Percentiles rank a stretch among this genome's conserved stretches.
phyloP scores from a whole-genome alignment of 148 eudicot genomes.

The Rhododendron mucronatum region DNA sequence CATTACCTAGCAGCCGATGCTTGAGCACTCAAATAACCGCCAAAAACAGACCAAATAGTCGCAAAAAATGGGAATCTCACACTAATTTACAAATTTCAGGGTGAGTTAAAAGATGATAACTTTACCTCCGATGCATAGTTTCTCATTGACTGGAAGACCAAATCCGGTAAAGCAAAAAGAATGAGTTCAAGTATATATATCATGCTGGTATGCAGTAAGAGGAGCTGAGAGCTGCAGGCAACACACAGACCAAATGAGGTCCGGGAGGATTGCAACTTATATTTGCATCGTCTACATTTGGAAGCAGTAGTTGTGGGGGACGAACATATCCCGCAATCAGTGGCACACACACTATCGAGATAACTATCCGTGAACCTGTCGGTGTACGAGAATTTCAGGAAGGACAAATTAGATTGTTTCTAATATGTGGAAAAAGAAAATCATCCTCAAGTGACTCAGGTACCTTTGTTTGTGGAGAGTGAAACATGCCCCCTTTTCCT shows the following conservation, averaged over 20 bases:
- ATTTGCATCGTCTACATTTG: conserved; percentile 57
- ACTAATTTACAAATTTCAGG: conserved; percentile 14
- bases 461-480: conserved; percentile 82
- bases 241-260: conserved; percentile 84
- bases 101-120: not conserved
- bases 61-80: conserved; percentile 8
- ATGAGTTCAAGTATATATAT: not conserved
- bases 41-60: not conserved
- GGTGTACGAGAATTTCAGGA: not conserved
- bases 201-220: conserved; percentile 82
- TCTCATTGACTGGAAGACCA: not conserved
- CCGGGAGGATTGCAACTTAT: conserved; percentile 95
- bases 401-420: not conserved
- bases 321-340: conserved; percentile 90
- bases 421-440: not conserved
- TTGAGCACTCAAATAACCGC: conserved; percentile 11
- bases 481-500: conserved; percentile 84
- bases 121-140: conserved; percentile 10
- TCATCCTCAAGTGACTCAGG: not conserved
- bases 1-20: not conserved
- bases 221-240: conserved; percentile 89
- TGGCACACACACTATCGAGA: conserved; percentile 76
- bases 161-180: not conserved
- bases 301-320: conserved; percentile 81
- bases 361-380: conserved; percentile 81